A percentile compares a stretch with the other conserved stretches of the same genome.
Conservation (phyloP, 2,329 filamentous ascomycete species). For the Arachnopeziza araneosa region DNA sequence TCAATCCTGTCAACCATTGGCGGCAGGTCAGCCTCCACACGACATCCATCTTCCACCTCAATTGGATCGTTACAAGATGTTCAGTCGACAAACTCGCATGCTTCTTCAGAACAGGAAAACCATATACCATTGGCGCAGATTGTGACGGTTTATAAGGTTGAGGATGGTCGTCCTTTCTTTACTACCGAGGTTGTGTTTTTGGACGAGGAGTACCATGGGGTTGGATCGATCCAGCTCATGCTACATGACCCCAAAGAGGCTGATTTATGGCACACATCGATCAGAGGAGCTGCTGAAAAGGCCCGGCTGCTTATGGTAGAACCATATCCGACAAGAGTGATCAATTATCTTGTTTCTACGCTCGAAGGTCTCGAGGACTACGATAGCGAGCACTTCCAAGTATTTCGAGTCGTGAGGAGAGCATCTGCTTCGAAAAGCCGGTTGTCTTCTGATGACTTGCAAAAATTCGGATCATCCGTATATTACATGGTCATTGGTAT, state of each 20-base stretch:
- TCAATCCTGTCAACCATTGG: constrained; percentile 38
- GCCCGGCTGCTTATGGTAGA: constrained; percentile 45
- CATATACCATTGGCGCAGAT: constrained; percentile 58
- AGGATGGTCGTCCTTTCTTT: constrained; percentile 61
- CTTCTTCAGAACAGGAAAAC: constrained; percentile 47
- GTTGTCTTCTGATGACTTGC: constrained; percentile 57
- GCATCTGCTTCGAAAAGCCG: constrained; percentile 46
- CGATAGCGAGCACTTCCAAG: constrained; percentile 59
- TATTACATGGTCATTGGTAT: constrained; percentile 65
- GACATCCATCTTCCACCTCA: constrained; percentile 54
- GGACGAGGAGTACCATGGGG: constrained; percentile 57
- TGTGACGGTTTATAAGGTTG: constrained; percentile 60
- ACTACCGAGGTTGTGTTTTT: constrained; percentile 63
- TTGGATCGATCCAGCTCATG: constrained; percentile 58
- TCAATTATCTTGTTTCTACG: constrained; percentile 56
- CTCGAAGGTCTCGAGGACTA: constrained; percentile 65
- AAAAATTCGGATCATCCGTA: constrained; percentile 57
- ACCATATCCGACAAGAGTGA: constrained; percentile 50
- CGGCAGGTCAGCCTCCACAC: constrained; percentile 38
- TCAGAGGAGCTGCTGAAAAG: constrained; percentile 54
- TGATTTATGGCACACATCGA: constrained; percentile 57
- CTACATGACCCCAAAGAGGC: constrained; percentile 59
- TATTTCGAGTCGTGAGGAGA: constrained; percentile 64
- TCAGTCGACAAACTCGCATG: constrained; percentile 42
- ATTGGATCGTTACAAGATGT: constrained; percentile 56